phyloP scores from a whole-genome alignment of 2,329 filamentous ascomycete species.

The Xylaria sp. region DNA sequence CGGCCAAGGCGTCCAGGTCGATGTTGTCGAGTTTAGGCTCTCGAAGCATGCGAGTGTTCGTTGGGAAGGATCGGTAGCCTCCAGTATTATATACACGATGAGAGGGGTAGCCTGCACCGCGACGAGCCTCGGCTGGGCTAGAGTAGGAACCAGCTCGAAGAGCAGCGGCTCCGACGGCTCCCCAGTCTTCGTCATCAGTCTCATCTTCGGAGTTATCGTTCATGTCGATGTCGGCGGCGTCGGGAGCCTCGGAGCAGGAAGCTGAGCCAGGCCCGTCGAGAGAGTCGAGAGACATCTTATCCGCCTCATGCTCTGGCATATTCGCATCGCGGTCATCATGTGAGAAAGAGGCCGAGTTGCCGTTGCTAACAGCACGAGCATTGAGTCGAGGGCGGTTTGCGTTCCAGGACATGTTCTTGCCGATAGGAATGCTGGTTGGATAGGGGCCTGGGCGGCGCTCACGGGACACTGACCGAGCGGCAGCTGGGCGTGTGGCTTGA shows the following conservation, averaged over 20 bases:
- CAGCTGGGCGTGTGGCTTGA: constrained; percentile 60
- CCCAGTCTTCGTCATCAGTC: constrained; percentile 98
- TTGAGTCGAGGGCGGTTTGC: constrained; percentile 61
- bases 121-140: constrained; percentile 64
- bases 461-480: constrained; percentile 55
- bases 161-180: constrained; percentile 84
- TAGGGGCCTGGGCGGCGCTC: constrained; percentile 56
- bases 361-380: constrained; percentile 68
- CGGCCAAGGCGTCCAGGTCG: constrained; percentile 62
- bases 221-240: constrained; percentile 68
- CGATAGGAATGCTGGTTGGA: constrained; percentile 67
- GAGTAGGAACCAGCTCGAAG: constrained; percentile 75
- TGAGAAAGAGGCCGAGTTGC: constrained; percentile 79
- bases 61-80: constrained; percentile 61
- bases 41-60: constrained; percentile 63
- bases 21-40: constrained; percentile 62
- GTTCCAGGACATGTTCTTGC: constrained; percentile 56
- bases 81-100: constrained; percentile 61
- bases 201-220: constrained; percentile 84
- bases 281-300: constrained; percentile 89
- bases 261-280: constrained; percentile 75
- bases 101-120: constrained; percentile 60
- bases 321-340: constrained; percentile 73
- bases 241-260: constrained; percentile 79
- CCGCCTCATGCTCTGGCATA: constrained; percentile 85